Evolutionary conservation across 2,329 filamentous ascomycete genomes (phyloP), one percentile per base, ranked within the genome.

Genomic region (Trichoderma sp.): DNA sequence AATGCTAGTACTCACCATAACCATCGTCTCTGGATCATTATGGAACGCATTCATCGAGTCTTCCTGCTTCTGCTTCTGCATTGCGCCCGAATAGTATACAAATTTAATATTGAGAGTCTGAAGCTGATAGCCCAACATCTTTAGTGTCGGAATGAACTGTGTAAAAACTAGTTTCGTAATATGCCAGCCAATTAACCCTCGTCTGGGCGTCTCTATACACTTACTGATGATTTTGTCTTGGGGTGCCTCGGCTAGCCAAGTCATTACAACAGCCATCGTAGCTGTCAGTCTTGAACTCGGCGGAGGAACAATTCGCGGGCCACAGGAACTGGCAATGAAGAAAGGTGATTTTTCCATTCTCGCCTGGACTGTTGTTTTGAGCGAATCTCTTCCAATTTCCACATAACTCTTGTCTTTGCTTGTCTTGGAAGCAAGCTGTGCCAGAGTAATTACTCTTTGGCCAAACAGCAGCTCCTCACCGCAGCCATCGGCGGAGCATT

Each of bases 191-290:
- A 9, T 23, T 11, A 5, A 47, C 9, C 0, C 15, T 34, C 1
- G 12, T 26, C 8, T 20, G 1, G 4, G n/a, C 6, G 2, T 53
- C 17, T 2, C 36, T n/a, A 32, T 39, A 2, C n/a, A 70, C 78
- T 75, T 73, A 82, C 82, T 75, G 17, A 84, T 81, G 4, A 82
- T 81, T 73, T 84, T 84, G 75, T 84, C 81, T 0, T 79, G 59
- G 0, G 82, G 82, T 0, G 72, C 71, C 0, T 80, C 75, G 0
- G 43, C 1, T 26, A 76, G 72, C 82, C 82, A 84, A 1, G 76
- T 75, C 1, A 77, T 26, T 1, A 82, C 73, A 0, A 81, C 75
- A 4, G 78, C 75, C 73, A 81, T 78, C 0, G 80, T 74, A 0
- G 76, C 78, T 0, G 76, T 77, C 0, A 80, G 6, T 3, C 34